Evolutionary conservation across 768 basidiomycete species (phyloP), one percentile per base, ranked within the genome.

Genomic region (Pleurotus sapidus): DNA sequence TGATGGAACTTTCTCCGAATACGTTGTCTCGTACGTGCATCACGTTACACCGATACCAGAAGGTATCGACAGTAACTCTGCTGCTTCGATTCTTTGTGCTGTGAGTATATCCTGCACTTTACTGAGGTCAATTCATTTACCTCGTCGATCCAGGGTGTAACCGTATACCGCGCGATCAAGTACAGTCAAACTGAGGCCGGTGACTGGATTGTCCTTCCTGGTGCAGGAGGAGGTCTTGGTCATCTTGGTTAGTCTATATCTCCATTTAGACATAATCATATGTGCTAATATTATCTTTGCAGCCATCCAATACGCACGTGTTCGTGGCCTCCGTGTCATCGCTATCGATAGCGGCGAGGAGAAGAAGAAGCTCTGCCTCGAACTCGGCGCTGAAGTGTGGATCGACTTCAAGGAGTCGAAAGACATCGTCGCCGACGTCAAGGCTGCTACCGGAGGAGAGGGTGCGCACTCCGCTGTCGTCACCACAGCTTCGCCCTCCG

Each of bases 131-230:
- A 40, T 15, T 61, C 51, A 54, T 4, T 14, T 27, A 46, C 9
- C 1, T 14, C n/a, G n/a, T n/a, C n/a, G n/a, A n/a, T n/a, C n/a
- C n/a, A 88, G 87, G 91, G 90, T 46, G 75, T 95, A 18, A 95
- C 93, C 2, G 90, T 91, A 1, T 95, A 93, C 66, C 87, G 90
- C 57, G 93, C 91, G 0, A 73, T 95, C 63, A 95, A 94, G 70
- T 79, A 88, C 67, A 80, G 83, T 51, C 73, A 81, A 55, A 78
- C 84, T 5, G 76, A 71, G 25, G 80, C 84, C 6, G 89, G 91
- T 27, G 84, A 95, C 56, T 91, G 84, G 84, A 75, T 91, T 59
- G 87, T 85, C 18, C 73, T 93, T 47, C 85, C 88, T 9, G 90
- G 90, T 45, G 90, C 89, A 2, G 90, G 89, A 3, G 89, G 89